A percentile compares a stretch with the other conserved stretches of the same genome.
Conservation (phyloP, 345 rosid species). For the Lenwebbia sp. region DNA sequence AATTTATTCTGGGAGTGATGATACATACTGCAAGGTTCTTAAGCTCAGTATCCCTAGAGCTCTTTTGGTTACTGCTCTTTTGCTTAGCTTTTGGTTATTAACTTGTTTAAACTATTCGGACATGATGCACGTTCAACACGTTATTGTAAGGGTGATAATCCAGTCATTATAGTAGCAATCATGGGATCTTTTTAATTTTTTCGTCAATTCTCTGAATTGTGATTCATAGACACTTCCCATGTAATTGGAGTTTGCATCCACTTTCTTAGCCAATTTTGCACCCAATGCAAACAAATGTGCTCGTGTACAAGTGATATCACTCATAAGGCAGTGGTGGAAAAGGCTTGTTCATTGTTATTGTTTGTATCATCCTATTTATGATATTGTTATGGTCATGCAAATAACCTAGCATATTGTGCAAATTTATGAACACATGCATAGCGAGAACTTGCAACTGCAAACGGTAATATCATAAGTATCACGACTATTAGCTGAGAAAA, state of each 20-base stretch:
- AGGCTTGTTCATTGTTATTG: background rate
- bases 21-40: slow-evolving; percentile 70
- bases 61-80: background rate
- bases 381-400: background rate
- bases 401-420: background rate
- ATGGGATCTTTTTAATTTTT: background rate
- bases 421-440: background rate
- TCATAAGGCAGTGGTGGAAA: background rate
- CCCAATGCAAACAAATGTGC: too few species aligned
- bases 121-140: background rate
- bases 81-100: background rate
- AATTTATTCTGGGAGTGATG: slow-evolving; percentile 89
- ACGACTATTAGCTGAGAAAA: background rate
- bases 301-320: background rate
- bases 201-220: background rate
- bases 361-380: background rate
- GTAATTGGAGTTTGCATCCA: background rate
- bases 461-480: background rate
- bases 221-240: background rate
- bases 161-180: background rate
- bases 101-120: background rate
- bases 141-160: background rate
- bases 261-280: background rate
- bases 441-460: background rate
- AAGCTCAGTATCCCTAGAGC: background rate